phyloP scores from a whole-genome alignment of 306 rosid genomes.

The Arachis hypogaea region DNA sequence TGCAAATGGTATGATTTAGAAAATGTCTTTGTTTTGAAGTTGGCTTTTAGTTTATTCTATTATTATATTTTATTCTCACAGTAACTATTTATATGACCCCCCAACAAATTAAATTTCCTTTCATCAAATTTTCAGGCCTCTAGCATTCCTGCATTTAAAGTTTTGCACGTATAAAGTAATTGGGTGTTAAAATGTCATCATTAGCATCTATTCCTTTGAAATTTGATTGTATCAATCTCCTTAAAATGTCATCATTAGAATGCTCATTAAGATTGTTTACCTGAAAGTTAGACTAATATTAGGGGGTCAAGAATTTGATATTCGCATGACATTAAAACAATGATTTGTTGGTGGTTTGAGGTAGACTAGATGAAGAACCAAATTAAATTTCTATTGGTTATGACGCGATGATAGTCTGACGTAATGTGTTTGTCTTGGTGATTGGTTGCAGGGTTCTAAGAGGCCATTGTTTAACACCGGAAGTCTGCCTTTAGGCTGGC shows the following conservation, averaged over 20 bases:
- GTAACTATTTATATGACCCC: neutral
- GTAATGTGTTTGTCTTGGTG: slow-evolving; percentile 29
- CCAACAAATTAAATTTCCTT: neutral
- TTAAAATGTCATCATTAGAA: no score
- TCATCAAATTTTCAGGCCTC: neutral
- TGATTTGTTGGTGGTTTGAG: neutral
- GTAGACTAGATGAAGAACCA: slow-evolving; percentile 20
- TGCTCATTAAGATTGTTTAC: neutral
- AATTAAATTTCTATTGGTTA: slow-evolving; percentile 7
- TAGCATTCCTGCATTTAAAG: neutral
- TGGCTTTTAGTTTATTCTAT: slow-evolving; percentile 20
- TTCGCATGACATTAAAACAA: neutral
- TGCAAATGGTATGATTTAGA: slow-evolving; percentile 67
- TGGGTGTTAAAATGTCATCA: slow-evolving; percentile 7
- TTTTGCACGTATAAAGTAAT: slow-evolving; percentile 17
- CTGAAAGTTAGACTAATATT: neutral
- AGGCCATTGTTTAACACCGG: slow-evolving; percentile 75
- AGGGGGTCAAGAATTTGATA: slow-evolving; percentile 18
- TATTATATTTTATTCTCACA: slow-evolving; percentile 13
- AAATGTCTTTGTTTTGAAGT: slow-evolving; percentile 22
- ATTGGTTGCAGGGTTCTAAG: slow-evolving; percentile 63
- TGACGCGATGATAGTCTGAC: slow-evolving; percentile 26
- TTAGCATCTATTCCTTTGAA: slow-evolving; percentile 7
- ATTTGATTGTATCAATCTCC: slow-evolving; percentile 18
- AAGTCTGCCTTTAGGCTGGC: slow-evolving; percentile 91